Evolutionary conservation across 2,329 filamentous ascomycete genomes (phyloP).

Genomic region (Ophiostoma triangulosporum): DNA sequence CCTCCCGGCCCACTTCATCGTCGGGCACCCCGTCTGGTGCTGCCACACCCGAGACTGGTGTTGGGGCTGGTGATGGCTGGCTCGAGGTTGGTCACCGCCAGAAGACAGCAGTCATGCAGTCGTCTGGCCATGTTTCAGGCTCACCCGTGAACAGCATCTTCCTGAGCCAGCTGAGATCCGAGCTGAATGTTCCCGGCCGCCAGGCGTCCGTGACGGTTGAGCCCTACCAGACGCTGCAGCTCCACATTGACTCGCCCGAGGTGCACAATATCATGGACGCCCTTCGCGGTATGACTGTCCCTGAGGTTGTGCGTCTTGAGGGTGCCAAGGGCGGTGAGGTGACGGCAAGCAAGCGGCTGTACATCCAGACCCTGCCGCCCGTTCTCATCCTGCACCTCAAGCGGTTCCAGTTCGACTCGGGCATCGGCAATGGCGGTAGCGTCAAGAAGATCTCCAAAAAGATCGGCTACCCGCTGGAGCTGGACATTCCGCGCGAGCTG

Average conservation of each 20-base stretch:
- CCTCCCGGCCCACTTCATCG: conserved; percentile 22
- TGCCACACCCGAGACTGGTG: conserved; percentile 17
- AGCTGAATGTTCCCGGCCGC: conserved; percentile 71
- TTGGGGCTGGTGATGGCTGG: conserved; percentile 49
- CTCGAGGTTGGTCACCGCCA: conserved; percentile 89
- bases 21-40: conserved; percentile 28
- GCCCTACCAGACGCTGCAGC: conserved; percentile 84
- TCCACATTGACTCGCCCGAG: conserved; percentile 81
- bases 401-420: conserved; percentile 88
- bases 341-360: conserved; percentile 81
- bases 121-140: conserved; percentile 58
- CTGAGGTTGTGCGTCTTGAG: conserved; percentile 65
- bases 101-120: conserved; percentile 71
- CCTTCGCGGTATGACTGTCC: conserved; percentile 66
- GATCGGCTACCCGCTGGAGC: conserved; percentile 83
- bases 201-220: conserved; percentile 88
- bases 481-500: conserved; percentile 85
- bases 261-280: conserved; percentile 89
- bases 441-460: conserved; percentile 99
- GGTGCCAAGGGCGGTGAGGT: conserved; percentile 64
- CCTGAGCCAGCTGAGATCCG: conserved; percentile 78
- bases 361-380: conserved; percentile 81
- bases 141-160: conserved; percentile 93
- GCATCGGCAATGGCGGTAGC: conserved; percentile 55
- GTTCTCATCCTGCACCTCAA: conserved; percentile 92